phyloP scores from a whole-genome alignment of 805 yeast genomes.

The Myxozyma vanderwaltii region DNA sequence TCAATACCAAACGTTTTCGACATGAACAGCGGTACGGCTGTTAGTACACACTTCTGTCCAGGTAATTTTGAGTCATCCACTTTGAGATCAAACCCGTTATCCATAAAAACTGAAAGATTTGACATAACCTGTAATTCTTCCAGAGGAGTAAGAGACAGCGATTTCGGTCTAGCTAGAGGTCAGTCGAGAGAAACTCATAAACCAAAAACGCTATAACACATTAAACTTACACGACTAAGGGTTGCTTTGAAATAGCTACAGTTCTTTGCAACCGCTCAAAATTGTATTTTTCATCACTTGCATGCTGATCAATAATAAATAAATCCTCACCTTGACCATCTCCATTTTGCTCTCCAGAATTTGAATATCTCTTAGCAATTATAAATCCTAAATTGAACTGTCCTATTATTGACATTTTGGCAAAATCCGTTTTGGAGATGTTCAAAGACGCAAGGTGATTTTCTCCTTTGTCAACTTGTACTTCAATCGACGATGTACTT shows the following conservation, averaged over 20 bases:
- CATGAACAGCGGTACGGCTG: slow-evolving; percentile 74
- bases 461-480: slow-evolving; percentile 50
- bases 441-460: slow-evolving; percentile 61
- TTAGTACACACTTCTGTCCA: slow-evolving; percentile 58
- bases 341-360: background rate
- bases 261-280: slow-evolving; percentile 68
- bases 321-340: slow-evolving; percentile 51
- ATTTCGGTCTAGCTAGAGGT: slow-evolving; percentile 43
- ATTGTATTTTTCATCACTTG: slow-evolving; percentile 93
- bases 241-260: slow-evolving; percentile 66
- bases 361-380: slow-evolving; percentile 55
- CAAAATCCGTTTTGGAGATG: slow-evolving; percentile 72
- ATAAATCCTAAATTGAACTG: slow-evolving; percentile 96
- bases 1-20: slow-evolving; percentile 59
- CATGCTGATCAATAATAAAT: slow-evolving; percentile 95
- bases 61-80: slow-evolving; percentile 55
- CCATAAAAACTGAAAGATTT: slow-evolving; percentile 56
- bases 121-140: slow-evolving; percentile 77
- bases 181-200: background rate
- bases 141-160: slow-evolving; percentile 66
- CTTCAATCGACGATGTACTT: background rate
- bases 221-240: slow-evolving; percentile 52
- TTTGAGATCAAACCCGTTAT: slow-evolving; percentile 74
- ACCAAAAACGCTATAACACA: background rate
- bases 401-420: slow-evolving; percentile 77